A percentile compares a stretch with the other conserved stretches of the same genome.
phyloP scores from a whole-genome alignment of 352 stramenopile species.

The Globisporangium middletonii region DNA sequence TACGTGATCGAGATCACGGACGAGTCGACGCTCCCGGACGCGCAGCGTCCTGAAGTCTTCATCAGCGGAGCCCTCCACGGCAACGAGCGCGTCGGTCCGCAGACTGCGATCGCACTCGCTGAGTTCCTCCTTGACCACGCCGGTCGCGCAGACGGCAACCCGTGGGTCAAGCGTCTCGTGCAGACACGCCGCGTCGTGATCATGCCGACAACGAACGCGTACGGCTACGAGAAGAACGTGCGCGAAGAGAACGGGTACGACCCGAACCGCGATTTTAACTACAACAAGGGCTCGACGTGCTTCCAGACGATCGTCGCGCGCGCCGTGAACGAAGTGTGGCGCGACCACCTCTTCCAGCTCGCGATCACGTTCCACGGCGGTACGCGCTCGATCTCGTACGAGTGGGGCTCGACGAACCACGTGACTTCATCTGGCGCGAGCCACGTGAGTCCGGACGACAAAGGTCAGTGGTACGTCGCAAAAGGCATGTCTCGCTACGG shows the following conservation, averaged over 20 bases:
- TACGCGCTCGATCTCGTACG: conserved; percentile 93
- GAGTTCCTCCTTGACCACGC: conserved; percentile 59
- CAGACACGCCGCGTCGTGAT: conserved; percentile 70
- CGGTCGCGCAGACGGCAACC: conserved; percentile 28
- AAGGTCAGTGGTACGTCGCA: conserved; percentile 40
- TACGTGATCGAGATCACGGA: conserved; percentile 87
- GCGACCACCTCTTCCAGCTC: conserved; percentile 94
- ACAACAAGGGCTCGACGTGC: conserved; percentile 78
- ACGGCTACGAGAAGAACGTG: conserved; percentile 84
- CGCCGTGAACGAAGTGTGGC: conserved; percentile 94
- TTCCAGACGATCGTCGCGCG: conserved; percentile 93
- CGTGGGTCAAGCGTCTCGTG: conserved; percentile 71
- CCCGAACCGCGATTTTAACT: conserved; percentile 97
- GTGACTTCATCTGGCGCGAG: conserved; percentile 33
- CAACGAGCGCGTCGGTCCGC: conserved; percentile 91
- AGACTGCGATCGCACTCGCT: conserved; percentile 69
- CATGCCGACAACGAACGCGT: conserved; percentile 90
- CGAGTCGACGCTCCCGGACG: conserved; percentile 46
- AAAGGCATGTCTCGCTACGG: conserved; percentile 57
- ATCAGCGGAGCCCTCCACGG: conserved; percentile 93
- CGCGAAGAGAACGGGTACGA: conserved; percentile 85
- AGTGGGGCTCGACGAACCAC: conserved; percentile 93
- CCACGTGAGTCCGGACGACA: conserved; percentile 48
- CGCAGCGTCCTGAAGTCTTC: conserved; percentile 89
- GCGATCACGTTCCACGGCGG: conserved; percentile 96